Evolutionary conservation across 257 asterid species (phyloP).

Genomic region (Ligustrum vulgare): DNA sequence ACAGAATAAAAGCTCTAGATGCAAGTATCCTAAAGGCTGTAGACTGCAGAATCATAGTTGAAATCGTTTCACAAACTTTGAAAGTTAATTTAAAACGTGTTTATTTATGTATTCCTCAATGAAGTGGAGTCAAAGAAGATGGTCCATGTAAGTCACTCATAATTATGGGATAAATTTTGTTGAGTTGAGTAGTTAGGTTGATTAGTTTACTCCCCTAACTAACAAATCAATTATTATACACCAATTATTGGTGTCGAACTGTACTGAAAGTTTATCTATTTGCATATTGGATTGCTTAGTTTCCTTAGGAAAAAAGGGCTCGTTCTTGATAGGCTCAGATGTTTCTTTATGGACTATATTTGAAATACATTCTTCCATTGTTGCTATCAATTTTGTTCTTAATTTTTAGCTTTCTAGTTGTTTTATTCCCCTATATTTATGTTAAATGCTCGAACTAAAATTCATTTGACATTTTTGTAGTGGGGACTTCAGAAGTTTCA

Average conservation of each 20-base stretch:
- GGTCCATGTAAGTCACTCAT: slow-evolving; percentile 1
- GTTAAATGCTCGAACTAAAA: background rate
- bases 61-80: background rate
- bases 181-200: background rate
- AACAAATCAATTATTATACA: background rate
- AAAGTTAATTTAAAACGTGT: background rate
- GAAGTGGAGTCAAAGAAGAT: background rate
- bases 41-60: background rate
- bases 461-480: slow-evolving; percentile 38
- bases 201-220: background rate
- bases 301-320: slow-evolving; percentile 8
- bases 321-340: background rate
- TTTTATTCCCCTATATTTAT: slow-evolving; percentile 5
- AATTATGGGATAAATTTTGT: background rate
- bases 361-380: background rate
- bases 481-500: slow-evolving; percentile 52
- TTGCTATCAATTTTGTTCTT: background rate
- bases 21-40: background rate
- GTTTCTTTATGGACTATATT: background rate
- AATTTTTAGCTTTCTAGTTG: background rate
- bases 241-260: background rate
- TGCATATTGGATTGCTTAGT: slow-evolving; percentile 1
- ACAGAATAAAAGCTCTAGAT: background rate
- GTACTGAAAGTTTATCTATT: background rate
- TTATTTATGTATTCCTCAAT: slow-evolving; percentile 2